A percentile compares a stretch with the other conserved stretches of the same genome.
phyloP scores from a whole-genome alignment of 2,329 filamentous ascomycete genomes.

The Chaetomium globosum region DNA sequence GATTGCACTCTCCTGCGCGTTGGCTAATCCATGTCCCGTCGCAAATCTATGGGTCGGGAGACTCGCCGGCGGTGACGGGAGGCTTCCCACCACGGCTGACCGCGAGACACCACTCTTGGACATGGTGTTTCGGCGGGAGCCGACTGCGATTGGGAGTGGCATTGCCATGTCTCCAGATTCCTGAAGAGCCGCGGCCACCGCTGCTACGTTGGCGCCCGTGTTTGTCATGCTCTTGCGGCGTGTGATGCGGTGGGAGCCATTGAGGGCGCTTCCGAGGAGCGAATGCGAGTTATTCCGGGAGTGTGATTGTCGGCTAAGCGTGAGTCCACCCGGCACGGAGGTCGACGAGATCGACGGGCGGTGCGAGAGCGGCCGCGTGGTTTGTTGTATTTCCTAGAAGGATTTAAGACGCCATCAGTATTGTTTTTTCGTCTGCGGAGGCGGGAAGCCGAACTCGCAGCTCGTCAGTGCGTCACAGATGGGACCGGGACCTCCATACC shows the following conservation, averaged over 20 bases:
- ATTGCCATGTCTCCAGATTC: constrained; percentile 63
- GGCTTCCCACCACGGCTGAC: constrained; percentile 57
- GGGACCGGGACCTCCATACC: constrained; percentile 31
- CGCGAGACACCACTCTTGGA: constrained; percentile 64
- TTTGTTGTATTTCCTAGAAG: constrained; percentile 63
- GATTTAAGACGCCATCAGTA: constrained; percentile 45
- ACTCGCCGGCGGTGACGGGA: constrained; percentile 68
- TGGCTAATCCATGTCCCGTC: constrained; percentile 51
- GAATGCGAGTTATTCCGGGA: constrained; percentile 81
- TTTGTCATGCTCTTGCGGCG: constrained; percentile 92
- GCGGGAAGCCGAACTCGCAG: constrained; percentile 33
- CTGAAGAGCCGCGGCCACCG: constrained; percentile 71
- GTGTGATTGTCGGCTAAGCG: constrained; percentile 61
- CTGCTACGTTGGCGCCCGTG: constrained; percentile 71
- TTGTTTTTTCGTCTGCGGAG: constrained; percentile 38
- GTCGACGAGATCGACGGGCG: constrained; percentile 62
- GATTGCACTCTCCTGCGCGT: constrained; percentile 63
- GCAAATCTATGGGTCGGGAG: constrained; percentile 62
- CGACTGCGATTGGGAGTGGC: constrained; percentile 60
- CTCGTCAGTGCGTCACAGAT: constrained; percentile 16
- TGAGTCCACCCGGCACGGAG: constrained; percentile 60
- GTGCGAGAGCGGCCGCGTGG: constrained; percentile 68
- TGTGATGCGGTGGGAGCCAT: constrained; percentile 81
- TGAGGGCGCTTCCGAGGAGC: constrained; percentile 73
- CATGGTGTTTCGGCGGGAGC: constrained; percentile 66